A percentile compares a stretch with the other conserved stretches of the same genome.
Evolutionary conservation across 768 basidiomycete genomes (phyloP).

Genomic region (Rhodotorula diobovata): DNA sequence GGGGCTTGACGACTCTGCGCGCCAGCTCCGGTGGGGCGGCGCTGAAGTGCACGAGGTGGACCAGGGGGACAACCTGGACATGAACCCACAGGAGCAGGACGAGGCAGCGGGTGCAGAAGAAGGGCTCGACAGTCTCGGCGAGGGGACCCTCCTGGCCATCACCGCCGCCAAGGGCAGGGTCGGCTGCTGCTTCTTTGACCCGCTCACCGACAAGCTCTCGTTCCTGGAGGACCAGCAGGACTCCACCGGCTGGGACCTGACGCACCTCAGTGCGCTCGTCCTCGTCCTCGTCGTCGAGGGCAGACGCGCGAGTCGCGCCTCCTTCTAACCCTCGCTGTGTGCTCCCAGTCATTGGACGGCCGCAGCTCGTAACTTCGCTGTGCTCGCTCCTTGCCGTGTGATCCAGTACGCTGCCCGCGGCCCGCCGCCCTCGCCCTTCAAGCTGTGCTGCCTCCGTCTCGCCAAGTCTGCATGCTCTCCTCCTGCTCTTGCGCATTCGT

Average conservation of each 20-base stretch:
- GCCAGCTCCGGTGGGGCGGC: not conserved
- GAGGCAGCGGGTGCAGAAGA: not conserved
- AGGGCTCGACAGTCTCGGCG: too few species aligned
- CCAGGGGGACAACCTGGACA: not conserved
- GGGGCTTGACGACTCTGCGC: not conserved
- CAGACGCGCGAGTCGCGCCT: too few species aligned
- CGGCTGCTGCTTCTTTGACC: constrained; percentile 38
- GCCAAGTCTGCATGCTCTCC: too few species aligned
- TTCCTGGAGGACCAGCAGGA: constrained; percentile 39
- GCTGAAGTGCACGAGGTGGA: not conserved
- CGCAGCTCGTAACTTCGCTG: too few species aligned
- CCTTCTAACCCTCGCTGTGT: not conserved
- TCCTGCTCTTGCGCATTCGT: too few species aligned
- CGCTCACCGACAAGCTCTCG: constrained; percentile 19
- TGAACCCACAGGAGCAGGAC: not conserved
- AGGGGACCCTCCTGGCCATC: constrained; percentile 26
- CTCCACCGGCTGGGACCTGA: constrained; percentile 37
- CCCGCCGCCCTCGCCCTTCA: too few species aligned
- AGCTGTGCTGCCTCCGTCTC: too few species aligned
- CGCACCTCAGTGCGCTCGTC: constrained; percentile 9
- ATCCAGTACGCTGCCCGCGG: too few species aligned
- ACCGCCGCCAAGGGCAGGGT: constrained; percentile 25
- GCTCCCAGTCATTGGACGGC: too few species aligned
- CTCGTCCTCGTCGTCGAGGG: not conserved
- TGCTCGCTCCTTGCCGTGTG: too few species aligned